Evolutionary conservation across 2,329 filamentous ascomycete genomes (phyloP), one percentile per base, ranked within the genome.

Genomic region (Capronia americana): DNA sequence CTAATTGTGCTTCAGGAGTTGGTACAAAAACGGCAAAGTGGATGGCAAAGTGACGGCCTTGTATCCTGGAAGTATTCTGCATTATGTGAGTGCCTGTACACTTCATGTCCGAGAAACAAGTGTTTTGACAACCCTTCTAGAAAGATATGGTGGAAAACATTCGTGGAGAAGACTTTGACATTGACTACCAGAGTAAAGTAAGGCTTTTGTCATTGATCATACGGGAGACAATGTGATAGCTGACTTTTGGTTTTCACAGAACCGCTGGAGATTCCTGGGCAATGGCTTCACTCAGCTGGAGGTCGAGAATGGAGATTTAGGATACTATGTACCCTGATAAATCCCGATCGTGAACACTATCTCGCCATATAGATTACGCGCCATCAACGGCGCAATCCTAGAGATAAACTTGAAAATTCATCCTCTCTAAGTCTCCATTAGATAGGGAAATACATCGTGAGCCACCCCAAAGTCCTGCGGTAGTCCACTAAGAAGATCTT

Each of bases 141-240:
- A 66, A 66, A 59, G 64, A 66, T 26, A 66, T 66, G 64, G 30
- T 66, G 17, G 64, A 66, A 32, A 17, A 63, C 23, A 66, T 66
- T 44, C 75, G 83, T 8, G 77, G 77, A 1, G 82, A 85, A 71
- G 82, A 85, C 68, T 84, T 83, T 65, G 77, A 84, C 2, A 79
- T 84, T 41, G 73, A 72, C 53, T 84, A 84, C 68, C 74, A 76
- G 30, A 79, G 76, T 20, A 66, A 71, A 59, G 64, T 66, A 26
- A n/a, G n/a, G n/a, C n/a, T n/a, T n/a, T n/a, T n/a, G n/a, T n/a
- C n/a, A n/a, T n/a, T n/a, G n/a, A n/a, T n/a, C n/a, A n/a, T n/a
- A n/a, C n/a, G n/a, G n/a, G n/a, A n/a, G n/a, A n/a, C n/a, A n/a
- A n/a, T n/a, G n/a, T n/a, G n/a, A n/a, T n/a, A n/a, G n/a, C n/a